These are phyloP conservation scores for Monilinia fructigena DNA, from an alignment of 2,329 filamentous ascomycete genomes.

Conservation along the genomic window DNA sequence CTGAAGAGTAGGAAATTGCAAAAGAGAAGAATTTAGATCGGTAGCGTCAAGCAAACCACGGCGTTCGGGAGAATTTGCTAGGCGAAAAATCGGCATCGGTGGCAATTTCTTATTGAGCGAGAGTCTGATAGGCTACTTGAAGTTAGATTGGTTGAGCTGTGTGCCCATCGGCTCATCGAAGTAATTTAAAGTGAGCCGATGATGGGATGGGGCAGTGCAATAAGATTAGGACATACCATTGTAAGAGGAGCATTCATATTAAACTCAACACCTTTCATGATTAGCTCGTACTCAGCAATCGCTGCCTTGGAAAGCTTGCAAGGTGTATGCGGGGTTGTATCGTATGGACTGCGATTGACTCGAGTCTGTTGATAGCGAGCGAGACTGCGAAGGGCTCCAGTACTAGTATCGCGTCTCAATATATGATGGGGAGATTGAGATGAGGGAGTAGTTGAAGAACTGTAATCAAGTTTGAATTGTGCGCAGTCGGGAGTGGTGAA, in stretches of 20 bases:
- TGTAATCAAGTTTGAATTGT: not conserved
- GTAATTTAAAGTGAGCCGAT: not conserved
- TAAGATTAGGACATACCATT: conserved; percentile 5
- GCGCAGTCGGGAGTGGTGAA: not conserved
- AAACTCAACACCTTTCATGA: not conserved
- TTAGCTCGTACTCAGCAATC: conserved; percentile 4
- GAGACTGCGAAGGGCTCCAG: not conserved
- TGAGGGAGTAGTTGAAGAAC: not conserved
- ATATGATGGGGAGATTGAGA: not conserved
- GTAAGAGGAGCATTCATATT: not conserved
- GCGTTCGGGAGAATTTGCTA: conserved; percentile 5
- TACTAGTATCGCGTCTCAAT: conserved; percentile 9
- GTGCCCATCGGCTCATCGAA: no score
- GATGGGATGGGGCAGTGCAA: not conserved
- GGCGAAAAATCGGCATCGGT: conserved; percentile 4
- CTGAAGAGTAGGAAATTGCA: conserved; percentile 4
- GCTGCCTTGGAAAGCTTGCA: conserved; percentile 21
- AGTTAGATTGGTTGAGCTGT: not conserved
- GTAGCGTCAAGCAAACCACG: conserved; percentile 17
- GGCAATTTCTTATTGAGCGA: conserved; percentile 15
- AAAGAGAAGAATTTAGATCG: conserved; percentile 10
- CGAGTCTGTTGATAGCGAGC: not conserved
- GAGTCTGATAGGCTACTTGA: not conserved
- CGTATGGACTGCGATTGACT: not conserved
- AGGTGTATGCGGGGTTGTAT: not conserved